These are phyloP conservation scores for Trichocomaceae sp. DNA, from an alignment of 2,329 filamentous ascomycete genomes.

Conservation along the genomic window DNA sequence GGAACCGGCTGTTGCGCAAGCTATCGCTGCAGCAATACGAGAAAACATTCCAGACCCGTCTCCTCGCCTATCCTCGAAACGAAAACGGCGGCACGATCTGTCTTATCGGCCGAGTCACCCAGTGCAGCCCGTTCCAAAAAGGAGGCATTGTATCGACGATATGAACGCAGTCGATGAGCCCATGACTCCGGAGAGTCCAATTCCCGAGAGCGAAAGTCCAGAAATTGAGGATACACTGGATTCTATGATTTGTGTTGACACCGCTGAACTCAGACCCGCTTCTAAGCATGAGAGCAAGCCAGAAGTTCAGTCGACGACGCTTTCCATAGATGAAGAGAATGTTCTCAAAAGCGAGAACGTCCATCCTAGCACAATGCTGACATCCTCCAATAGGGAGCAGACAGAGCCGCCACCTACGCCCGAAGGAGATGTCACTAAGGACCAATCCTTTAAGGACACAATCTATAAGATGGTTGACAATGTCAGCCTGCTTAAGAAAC, in stretches of 20 bases:
- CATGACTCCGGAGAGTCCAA: neutral
- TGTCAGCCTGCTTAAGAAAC: neutral
- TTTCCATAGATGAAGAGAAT: neutral
- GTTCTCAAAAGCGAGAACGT: neutral
- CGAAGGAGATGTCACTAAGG: neutral
- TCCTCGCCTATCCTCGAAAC: neutral
- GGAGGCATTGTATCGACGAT: neutral
- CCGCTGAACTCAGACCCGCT: neutral
- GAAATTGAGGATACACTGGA: neutral
- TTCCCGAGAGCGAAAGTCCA: neutral
- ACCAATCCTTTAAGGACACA: neutral
- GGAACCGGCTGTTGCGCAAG: neutral
- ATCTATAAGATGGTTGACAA: neutral
- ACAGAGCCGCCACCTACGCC: neutral
- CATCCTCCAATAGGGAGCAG: neutral
- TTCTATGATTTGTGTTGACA: neutral
- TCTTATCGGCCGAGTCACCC: neutral
- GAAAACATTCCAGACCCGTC: neutral
- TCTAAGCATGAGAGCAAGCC: neutral
- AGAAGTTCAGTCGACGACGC: neutral
- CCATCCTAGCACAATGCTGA: neutral
- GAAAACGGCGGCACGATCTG: neutral
- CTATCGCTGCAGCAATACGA: neutral
- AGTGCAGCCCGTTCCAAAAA: neutral
- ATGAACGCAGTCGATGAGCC: neutral